phyloP scores from a whole-genome alignment of 164 flowering plant species.

The Houttuynia cordata region DNA sequence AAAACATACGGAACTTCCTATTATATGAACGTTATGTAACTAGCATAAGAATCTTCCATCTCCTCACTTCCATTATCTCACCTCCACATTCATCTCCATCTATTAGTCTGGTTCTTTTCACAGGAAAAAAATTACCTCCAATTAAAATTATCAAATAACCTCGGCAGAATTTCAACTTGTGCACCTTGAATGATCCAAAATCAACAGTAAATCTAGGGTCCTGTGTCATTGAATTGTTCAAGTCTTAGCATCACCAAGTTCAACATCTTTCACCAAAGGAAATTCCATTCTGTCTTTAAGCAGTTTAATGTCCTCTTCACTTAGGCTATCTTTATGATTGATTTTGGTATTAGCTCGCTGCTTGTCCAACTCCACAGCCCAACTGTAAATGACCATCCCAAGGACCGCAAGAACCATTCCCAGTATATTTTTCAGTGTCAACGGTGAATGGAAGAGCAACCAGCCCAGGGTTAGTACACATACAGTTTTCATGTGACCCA shows the following conservation, averaged over 20 bases:
- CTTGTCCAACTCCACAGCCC: constrained; percentile 31
- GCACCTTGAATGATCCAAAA: background rate
- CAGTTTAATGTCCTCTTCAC: constrained; percentile 23
- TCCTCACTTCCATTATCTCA: background rate
- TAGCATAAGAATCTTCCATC: background rate
- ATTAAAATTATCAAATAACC: background rate
- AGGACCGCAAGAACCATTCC: constrained; percentile 41
- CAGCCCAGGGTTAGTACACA: constrained; percentile 41
- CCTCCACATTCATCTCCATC: background rate
- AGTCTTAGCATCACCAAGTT: constrained; percentile 20
- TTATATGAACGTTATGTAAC: background rate
- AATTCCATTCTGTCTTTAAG: constrained; percentile 22
- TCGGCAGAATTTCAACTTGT: background rate
- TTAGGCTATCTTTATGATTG: constrained; percentile 16
- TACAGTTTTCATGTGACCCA: constrained; percentile 51
- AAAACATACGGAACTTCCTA: background rate
- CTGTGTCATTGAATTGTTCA: background rate
- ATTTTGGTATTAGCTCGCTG: constrained; percentile 28
- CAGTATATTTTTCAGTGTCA: constrained; percentile 35
- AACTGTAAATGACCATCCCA: constrained; percentile 46
- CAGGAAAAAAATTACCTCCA: background rate
- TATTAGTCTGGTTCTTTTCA: background rate
- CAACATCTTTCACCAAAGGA: constrained; percentile 16
- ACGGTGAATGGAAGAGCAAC: constrained; percentile 31
- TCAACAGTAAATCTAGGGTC: background rate